phyloP scores from a whole-genome alignment of 768 basidiomycete genomes.

The Cubamyces sp. region DNA sequence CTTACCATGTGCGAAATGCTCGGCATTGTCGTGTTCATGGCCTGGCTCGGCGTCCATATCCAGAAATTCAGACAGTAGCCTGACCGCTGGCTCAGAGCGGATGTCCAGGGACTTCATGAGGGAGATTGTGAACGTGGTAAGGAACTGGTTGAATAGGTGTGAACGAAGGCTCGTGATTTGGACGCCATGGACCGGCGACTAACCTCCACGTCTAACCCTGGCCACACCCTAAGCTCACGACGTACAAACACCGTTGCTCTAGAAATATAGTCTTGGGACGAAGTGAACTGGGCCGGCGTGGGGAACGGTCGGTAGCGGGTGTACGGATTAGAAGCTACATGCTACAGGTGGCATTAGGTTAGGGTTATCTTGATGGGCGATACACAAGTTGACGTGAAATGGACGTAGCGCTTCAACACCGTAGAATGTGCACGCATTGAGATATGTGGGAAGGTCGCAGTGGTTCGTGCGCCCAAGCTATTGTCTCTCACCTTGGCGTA shows the following conservation, averaged over 20 bases:
- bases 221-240: conserved; percentile 87
- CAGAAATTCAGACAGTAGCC: conserved; percentile 83
- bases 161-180: background rate
- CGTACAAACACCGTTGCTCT: conserved; percentile 82
- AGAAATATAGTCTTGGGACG: conserved; percentile 72
- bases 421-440: background rate
- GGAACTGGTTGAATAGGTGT: conserved; percentile 55
- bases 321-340: conserved; percentile 85
- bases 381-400: conserved; percentile 20
- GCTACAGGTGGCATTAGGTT: conserved; percentile 49
- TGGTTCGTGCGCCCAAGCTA: background rate
- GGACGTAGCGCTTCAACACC: conserved; percentile 1
- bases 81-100: conserved; percentile 85
- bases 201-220: conserved; percentile 87
- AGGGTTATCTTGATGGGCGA: conserved; percentile 10
- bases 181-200: conserved; percentile 27
- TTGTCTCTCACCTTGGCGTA: conserved; percentile 76
- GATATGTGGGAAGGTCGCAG: background rate
- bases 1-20: conserved; percentile 93
- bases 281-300: conserved; percentile 81
- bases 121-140: conserved; percentile 86
- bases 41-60: conserved; percentile 70
- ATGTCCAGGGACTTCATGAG: conserved; percentile 94
- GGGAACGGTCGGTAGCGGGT: conserved; percentile 91
- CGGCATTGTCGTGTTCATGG: conserved; percentile 71